These are phyloP conservation scores for Aspergillus cristatus DNA, from an alignment of 495 filamentous ascomycete genomes.

Conservation along the genomic window DNA sequence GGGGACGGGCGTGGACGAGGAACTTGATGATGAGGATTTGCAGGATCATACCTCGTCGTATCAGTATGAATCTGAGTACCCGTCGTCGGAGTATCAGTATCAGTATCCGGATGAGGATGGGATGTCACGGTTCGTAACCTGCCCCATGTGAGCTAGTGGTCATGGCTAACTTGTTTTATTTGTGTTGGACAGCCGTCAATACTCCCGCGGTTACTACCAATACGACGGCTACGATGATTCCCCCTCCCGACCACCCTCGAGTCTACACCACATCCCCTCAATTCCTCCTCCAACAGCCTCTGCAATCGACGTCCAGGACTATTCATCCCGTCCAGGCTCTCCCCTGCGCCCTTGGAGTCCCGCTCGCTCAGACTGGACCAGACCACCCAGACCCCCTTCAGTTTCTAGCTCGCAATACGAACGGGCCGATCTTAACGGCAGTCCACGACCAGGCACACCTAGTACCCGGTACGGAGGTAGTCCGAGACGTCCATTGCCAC, in stretches of 20 bases:
- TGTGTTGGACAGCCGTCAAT: conserved; percentile 15
- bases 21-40: not conserved
- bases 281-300: conserved; percentile 45
- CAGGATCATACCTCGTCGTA: conserved; percentile 5
- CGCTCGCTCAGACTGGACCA: conserved; percentile 55
- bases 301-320: conserved; percentile 35
- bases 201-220: conserved; percentile 21
- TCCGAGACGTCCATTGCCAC: conserved; percentile 79
- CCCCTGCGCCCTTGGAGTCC: conserved; percentile 69
- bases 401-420: conserved; percentile 62
- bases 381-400: conserved; percentile 53
- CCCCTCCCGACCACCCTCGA: conserved; percentile 44
- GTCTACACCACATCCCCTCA: conserved; percentile 43
- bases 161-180: too few species aligned
- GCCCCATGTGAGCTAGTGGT: too few species aligned
- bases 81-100: conserved; percentile 4
- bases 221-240: conserved; percentile 19
- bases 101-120: too few species aligned
- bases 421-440: conserved; percentile 79
- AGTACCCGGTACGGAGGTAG: conserved; percentile 79
- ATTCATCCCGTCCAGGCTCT: conserved; percentile 44
- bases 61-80: conserved; percentile 1
- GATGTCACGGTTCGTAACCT: too few species aligned
- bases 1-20: conserved; percentile 28
- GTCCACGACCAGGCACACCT: conserved; percentile 81